Evolutionary conservation across 257 asterid genomes (phyloP), one percentile per base, ranked within the genome.

Genomic region (Parsonsia alboflavescens): DNA sequence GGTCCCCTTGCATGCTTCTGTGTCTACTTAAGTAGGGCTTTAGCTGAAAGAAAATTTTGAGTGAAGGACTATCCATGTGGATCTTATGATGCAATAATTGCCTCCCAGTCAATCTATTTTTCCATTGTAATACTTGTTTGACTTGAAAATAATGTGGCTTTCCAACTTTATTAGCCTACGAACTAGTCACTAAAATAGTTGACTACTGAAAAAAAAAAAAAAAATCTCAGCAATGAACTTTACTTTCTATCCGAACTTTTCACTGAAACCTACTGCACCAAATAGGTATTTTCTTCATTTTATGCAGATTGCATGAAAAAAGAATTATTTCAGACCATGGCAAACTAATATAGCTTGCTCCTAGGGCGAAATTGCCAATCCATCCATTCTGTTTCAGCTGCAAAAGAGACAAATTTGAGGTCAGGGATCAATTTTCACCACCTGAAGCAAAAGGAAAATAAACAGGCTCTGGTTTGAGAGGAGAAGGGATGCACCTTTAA

Each of bases 371-470:
- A 85, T 94, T 94, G 78, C 98, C 98, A 50, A 92, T 80, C 98
- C 98, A 94, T 87, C 98, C 97, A 76, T 92, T 92, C 88, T 92
- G 97, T 75, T 94, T 94, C 80, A 94, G 99, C 99, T 94, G 92
- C 85, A 76, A 81, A 53, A 57, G 33, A 75, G 56, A 64, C 67
- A 21, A 65, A 53, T 50, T 1, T 72, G 45, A 21, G 49, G 15
- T 46, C 49, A 41, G 50, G 33, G 6, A 10, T 45, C 30, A 33
- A 11, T 19, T 22, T 44, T 41, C 45, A 21, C 64, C 26, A 21
- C 21, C 10, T 71, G 28, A 10, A 54, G 0, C 42, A 62, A n/a
- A 33, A 49, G 36, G 5, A n/a, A 46, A 21, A n/a, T 16, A 41
- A 65, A 56, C 28, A 59, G n/a, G 41, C 33, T 71, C 71, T 26